Evolutionary conservation across 2,329 filamentous ascomycete species (phyloP).

Genomic region (Cladophialophora bantiana): DNA sequence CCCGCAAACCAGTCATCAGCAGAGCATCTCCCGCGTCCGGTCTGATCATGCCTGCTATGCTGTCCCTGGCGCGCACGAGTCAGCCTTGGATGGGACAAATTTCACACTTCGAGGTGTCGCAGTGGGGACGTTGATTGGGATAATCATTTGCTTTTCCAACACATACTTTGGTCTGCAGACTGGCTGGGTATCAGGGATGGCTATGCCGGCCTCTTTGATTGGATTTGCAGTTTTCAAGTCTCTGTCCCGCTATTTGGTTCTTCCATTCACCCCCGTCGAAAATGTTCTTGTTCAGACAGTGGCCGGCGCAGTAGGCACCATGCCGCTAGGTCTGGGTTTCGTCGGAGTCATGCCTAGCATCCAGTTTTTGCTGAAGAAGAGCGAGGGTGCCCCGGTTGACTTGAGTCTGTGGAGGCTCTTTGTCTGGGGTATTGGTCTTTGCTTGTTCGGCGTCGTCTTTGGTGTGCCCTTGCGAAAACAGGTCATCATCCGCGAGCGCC

Average conservation of each 20-base stretch:
- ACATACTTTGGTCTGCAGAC: conserved; percentile 99
- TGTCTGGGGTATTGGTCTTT: conserved; percentile 89
- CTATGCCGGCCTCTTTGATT: conserved; percentile 93
- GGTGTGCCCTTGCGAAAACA: conserved; percentile 88
- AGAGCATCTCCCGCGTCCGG: conserved; percentile 21
- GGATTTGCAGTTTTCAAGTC: conserved; percentile 93
- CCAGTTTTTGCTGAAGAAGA: conserved; percentile 78
- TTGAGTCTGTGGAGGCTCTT: conserved; percentile 79
- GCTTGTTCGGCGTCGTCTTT: conserved; percentile 96
- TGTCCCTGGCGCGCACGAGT: conserved; percentile 28
- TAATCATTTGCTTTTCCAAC: conserved; percentile 94
- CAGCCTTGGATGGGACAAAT: conserved; percentile 63
- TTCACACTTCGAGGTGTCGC: conserved; percentile 84
- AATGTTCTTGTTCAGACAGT: conserved; percentile 97
- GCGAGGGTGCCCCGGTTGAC: conserved; percentile 79
- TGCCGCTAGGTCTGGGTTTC: conserved; percentile 94
- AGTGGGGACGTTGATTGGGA: conserved; percentile 82
- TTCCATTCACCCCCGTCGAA: conserved; percentile 91
- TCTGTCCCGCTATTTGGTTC: conserved; percentile 72
- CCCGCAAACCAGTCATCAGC: conserved; percentile 11
- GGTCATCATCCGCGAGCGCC: conserved; percentile 88
- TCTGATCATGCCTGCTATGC: conserved; percentile 39
- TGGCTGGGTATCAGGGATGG: conserved; percentile 85
- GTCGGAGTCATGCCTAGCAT: conserved; percentile 93
- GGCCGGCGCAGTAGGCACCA: conserved; percentile 92